Evolutionary conservation across 305 asterid species (phyloP), one percentile per base, ranked within the genome.

Genomic region (Stenogyne calaminthoides): DNA sequence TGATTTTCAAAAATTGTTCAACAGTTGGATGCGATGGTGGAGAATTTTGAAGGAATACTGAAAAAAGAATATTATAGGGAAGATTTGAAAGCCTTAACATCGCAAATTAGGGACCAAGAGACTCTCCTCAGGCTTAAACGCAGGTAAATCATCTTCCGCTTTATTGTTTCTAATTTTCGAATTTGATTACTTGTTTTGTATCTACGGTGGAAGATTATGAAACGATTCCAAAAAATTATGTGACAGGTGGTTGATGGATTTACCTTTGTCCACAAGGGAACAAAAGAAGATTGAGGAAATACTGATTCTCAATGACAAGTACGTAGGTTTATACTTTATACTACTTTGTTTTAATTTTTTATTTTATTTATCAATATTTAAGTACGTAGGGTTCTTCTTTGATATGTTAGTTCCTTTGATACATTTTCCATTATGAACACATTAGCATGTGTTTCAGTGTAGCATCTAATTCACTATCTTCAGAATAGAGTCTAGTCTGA

Each of bases 201-300:
- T 11, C 10, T 1, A 8, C 16, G 14, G 25, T 15, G 58, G 59
- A 32, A 37, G 46, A 59, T 67, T 9, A 32, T 29, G 51, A 54
- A 51, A n/a, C 3, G 51, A 16, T n/a, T 36, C 25, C 15, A 0
- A 16, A 25, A 19, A 29, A 57, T 37, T 64, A 32, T 47, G 67
- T 37, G 10, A 54, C 79, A 91, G 97, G 88, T 91, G 97, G 96
- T 82, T 91, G 86, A 86, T 91, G 96, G 90, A 77, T 75, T 75
- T 86, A 77, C 74, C 82, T 10, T 73, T 87, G 76, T 74, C 88
- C 37, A 14, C 32, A 16, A 54, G 18, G 34, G 95, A 87, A 67
- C 79, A 59, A 34, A 70, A 74, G 65, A 81, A 73, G 75, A 46
- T 82, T 18, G 78, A 84, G 27, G 76, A 82, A 66, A 52, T 82